Percentiles rank a stretch among this genome's conserved stretches.
phyloP scores from a whole-genome alignment of 495 filamentous ascomycete genomes.

The Xylaria bambusicola region DNA sequence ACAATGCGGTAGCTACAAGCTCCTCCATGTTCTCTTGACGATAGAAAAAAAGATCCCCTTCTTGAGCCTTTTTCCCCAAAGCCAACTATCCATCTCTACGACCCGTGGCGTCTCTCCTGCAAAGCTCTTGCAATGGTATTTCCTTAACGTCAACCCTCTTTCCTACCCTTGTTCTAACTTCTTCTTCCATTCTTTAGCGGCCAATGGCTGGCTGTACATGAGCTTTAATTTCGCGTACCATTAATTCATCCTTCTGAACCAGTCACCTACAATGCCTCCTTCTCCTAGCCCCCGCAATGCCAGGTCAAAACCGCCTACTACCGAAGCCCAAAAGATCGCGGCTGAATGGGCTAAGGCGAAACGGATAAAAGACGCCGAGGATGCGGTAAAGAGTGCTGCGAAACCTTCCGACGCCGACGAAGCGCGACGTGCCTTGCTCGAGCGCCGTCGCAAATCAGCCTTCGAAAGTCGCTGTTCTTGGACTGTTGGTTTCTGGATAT shows the following conservation, averaged over 20 bases:
- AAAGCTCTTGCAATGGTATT: conserved; percentile 14
- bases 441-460: conserved; percentile 41
- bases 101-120: conserved; percentile 1
- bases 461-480: conserved; percentile 50
- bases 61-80: conserved; percentile 6
- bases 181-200: conserved; percentile 2
- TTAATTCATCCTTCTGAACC: conserved; percentile 16
- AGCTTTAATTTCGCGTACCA: conserved; percentile 22
- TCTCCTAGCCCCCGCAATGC: conserved; percentile 23
- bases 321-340: conserved; percentile 47
- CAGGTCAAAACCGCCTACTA: conserved; percentile 27
- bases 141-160: background rate
- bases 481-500: conserved; percentile 54
- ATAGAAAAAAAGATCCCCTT: conserved; percentile 12
- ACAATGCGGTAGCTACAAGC: too few relatives aligned
- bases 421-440: conserved; percentile 39
- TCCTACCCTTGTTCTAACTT: background rate
- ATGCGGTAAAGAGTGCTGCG: conserved; percentile 24
- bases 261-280: conserved; percentile 26
- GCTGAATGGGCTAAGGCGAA: conserved; percentile 51
- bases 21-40: conserved; percentile 8
- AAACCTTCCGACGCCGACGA: conserved; percentile 27
- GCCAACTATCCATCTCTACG: background rate
- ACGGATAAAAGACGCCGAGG: conserved; percentile 42
- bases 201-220: conserved; percentile 34